phyloP scores from a whole-genome alignment of 148 eudicot species.

The Nepenthes mirabilis region DNA sequence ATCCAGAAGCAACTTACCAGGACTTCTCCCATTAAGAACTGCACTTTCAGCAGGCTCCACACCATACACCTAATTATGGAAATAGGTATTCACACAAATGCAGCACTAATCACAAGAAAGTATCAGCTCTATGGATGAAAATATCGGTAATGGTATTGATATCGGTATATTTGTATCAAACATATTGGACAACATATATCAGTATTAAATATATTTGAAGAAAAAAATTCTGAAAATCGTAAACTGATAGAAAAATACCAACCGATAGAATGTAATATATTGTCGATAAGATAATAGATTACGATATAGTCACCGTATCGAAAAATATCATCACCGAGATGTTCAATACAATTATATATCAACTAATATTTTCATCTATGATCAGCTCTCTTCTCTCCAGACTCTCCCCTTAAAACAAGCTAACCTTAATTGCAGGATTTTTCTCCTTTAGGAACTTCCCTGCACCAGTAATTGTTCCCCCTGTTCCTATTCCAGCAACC shows the following conservation, averaged over 20 bases:
- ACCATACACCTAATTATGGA: conserved; percentile 39
- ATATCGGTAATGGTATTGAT: neutral
- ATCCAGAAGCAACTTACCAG: conserved; percentile 33
- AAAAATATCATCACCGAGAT: no score
- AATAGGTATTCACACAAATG: neutral
- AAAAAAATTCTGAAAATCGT: no score
- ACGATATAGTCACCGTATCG: no score
- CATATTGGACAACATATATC: no score
- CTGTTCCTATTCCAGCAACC: conserved; percentile 73
- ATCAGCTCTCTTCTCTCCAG: neutral
- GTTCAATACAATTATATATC: no score
- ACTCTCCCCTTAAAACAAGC: neutral
- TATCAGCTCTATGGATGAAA: neutral
- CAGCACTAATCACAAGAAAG: conserved; percentile 1
- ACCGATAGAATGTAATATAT: no score
- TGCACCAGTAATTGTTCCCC: conserved; percentile 67
- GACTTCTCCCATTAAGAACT: conserved; percentile 62
- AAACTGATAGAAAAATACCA: no score
- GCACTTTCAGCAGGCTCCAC: conserved; percentile 86
- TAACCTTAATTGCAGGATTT: conserved; percentile 66
- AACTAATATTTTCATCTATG: no score
- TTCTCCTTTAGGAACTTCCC: conserved; percentile 75
- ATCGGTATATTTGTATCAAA: neutral
- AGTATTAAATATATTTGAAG: no score
- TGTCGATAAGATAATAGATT: no score